A percentile compares a stretch with the other conserved stretches of the same genome.
Evolutionary conservation across 257 asterid genomes (phyloP).

Genomic region (Solanum rostratum): DNA sequence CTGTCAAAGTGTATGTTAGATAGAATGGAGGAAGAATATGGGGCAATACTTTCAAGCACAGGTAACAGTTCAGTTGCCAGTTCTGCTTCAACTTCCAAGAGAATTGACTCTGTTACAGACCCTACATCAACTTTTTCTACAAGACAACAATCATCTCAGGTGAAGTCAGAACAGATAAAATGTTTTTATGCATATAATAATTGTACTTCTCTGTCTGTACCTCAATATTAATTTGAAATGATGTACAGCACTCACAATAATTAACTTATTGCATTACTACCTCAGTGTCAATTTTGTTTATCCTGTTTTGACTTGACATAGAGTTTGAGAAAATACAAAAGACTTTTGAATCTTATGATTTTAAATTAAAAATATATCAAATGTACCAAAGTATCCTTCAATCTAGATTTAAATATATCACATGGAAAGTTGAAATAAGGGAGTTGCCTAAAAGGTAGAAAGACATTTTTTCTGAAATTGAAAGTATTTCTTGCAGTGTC

Average conservation of each 20-base stretch:
- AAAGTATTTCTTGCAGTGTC: not conserved
- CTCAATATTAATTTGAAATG: slow-evolving; percentile 1
- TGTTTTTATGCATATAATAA: not conserved
- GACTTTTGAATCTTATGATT: not conserved
- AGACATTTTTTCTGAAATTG: too few relatives aligned
- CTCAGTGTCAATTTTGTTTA: not conserved
- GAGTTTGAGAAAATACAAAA: not conserved
- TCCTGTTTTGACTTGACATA: not conserved
- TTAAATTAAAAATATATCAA: not conserved
- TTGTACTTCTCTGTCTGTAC: slow-evolving; percentile 3
- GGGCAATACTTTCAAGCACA: slow-evolving; percentile 26
- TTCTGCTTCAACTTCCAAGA: slow-evolving; percentile 62
- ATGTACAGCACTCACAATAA: not conserved
- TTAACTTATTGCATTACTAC: not conserved
- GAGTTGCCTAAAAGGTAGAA: not conserved
- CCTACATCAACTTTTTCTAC: slow-evolving; percentile 12
- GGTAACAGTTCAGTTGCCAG: slow-evolving; percentile 41
- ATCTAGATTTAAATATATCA: too few relatives aligned
- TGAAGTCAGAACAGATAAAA: not conserved
- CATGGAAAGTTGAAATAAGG: not conserved
- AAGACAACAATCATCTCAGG: slow-evolving; percentile 31
- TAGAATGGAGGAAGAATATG: slow-evolving; percentile 41
- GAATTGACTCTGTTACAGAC: slow-evolving; percentile 24
- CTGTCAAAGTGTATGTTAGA: slow-evolving; percentile 35
- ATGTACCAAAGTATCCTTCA: not conserved